Evolutionary conservation across 352 stramenopile species (phyloP).

Genomic region (Phytophthora sojae): DNA sequence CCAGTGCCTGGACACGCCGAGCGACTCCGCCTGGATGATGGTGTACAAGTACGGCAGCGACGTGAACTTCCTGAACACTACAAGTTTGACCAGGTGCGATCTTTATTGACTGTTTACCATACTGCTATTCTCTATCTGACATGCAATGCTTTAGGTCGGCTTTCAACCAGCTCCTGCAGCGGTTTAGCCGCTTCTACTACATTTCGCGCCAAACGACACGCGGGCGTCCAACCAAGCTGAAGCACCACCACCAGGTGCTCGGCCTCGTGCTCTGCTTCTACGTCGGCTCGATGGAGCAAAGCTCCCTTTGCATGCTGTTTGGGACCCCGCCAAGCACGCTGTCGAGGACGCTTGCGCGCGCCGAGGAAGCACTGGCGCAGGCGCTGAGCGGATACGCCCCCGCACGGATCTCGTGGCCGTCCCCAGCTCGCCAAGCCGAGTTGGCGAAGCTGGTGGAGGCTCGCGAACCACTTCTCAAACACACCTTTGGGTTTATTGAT

Average conservation of each 20-base stretch:
- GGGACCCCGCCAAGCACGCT: too few species aligned
- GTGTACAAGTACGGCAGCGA: slow-evolving; percentile 1
- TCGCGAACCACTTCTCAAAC: too few species aligned
- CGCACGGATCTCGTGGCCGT: too few species aligned
- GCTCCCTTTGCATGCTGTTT: too few species aligned
- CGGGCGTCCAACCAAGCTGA: slow-evolving; percentile 1
- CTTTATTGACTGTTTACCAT: not conserved
- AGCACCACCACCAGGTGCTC: slow-evolving; percentile 7
- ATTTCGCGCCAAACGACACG: not conserved
- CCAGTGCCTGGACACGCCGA: slow-evolving; percentile 8
- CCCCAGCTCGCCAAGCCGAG: too few species aligned
- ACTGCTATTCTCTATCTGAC: not conserved
- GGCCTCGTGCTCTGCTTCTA: slow-evolving; percentile 5
- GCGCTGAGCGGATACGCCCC: too few species aligned
- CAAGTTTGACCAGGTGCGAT: not conserved
- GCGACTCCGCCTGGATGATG: slow-evolving; percentile 6
- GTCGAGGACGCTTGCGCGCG: too few species aligned
- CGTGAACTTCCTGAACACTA: slow-evolving; percentile 10
- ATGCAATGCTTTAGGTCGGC: too few species aligned
- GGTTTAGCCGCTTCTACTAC: slow-evolving; percentile 6
- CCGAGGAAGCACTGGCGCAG: too few species aligned
- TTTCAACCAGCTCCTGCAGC: too few species aligned
- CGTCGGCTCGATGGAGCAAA: slow-evolving; percentile 8
- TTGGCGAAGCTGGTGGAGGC: too few species aligned
- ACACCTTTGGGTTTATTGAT: too few species aligned